Percentiles rank a stretch among this genome's conserved stretches.
Conservation (phyloP, 805 yeast species). For the Starmera dryadoides region DNA sequence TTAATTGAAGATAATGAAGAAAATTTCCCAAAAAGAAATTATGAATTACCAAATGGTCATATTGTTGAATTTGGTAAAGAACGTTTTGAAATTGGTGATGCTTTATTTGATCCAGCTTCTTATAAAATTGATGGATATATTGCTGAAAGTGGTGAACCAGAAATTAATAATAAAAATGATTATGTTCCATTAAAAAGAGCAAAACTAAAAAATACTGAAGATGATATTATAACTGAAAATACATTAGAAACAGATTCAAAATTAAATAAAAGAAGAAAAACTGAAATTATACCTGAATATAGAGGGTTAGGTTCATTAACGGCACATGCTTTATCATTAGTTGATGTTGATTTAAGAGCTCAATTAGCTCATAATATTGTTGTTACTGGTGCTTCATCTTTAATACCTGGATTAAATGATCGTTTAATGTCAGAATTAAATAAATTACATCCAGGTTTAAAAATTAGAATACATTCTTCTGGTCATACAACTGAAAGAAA, state of each 20-base stretch:
- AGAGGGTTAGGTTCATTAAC: constrained; percentile 56
- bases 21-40: constrained; percentile 33
- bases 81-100: constrained; percentile 60
- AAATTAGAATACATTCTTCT: constrained; percentile 74
- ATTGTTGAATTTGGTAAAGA: constrained; percentile 51
- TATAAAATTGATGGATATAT: constrained; percentile 30
- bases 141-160: constrained; percentile 46
- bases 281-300: constrained; percentile 15
- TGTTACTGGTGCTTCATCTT: constrained; percentile 76
- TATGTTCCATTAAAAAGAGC: constrained; percentile 68
- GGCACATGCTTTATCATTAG: constrained; percentile 44
- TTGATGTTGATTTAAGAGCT: constrained; percentile 79
- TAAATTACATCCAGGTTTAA: constrained; percentile 71
- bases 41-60: constrained; percentile 77
- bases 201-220: constrained; percentile 25
- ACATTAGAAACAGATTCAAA: constrained; percentile 10
- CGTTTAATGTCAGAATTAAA: constrained; percentile 66
- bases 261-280: constrained; percentile 23
- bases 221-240: constrained; percentile 16
- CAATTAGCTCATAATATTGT: constrained; percentile 85
- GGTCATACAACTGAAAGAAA: constrained; percentile 75
- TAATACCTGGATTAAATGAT: constrained; percentile 76
- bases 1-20: constrained; percentile 19
- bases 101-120: constrained; percentile 58
- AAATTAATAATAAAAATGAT: constrained; percentile 42